phyloP scores from a whole-genome alignment of 768 basidiomycete species.

The Epithele typhae region DNA sequence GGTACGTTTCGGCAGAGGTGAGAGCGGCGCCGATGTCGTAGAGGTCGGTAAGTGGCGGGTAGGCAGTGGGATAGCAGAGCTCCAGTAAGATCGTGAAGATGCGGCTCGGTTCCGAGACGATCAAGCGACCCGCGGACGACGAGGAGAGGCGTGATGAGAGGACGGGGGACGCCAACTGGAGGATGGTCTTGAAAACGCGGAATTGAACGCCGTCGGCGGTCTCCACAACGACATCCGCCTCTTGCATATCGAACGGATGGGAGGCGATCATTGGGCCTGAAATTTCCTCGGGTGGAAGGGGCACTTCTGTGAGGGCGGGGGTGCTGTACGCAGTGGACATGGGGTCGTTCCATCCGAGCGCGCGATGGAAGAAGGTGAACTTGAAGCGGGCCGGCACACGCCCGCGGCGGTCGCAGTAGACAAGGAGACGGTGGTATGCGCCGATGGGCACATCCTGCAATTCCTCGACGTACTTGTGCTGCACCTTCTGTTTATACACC shows the following conservation, averaged over 20 bases:
- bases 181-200: constrained; percentile 28
- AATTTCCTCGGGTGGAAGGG: not conserved
- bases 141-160: constrained; percentile 18
- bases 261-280: not conserved
- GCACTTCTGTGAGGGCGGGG: not conserved
- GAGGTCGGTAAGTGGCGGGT: constrained; percentile 7
- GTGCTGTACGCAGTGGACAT: not conserved
- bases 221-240: not conserved
- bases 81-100: constrained; percentile 10
- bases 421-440: constrained; percentile 15
- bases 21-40: constrained; percentile 10
- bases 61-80: constrained; percentile 17
- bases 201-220: constrained; percentile 45
- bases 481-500: not conserved
- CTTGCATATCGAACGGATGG: not conserved
- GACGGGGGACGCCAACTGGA: constrained; percentile 30
- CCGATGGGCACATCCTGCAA: constrained; percentile 14
- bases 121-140: not conserved
- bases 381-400: not conserved
- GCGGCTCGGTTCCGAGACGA: not conserved
- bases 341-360: not conserved
- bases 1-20: constrained; percentile 15
- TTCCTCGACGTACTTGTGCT: constrained; percentile 6
- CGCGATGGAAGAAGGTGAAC: not conserved
- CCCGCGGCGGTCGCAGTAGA: constrained; percentile 2